Percentiles rank a stretch among this genome's conserved stretches.
These are phyloP conservation scores for Boletales sp. DNA, from an alignment of 768 basidiomycete genomes.

Conservation along the genomic window DNA sequence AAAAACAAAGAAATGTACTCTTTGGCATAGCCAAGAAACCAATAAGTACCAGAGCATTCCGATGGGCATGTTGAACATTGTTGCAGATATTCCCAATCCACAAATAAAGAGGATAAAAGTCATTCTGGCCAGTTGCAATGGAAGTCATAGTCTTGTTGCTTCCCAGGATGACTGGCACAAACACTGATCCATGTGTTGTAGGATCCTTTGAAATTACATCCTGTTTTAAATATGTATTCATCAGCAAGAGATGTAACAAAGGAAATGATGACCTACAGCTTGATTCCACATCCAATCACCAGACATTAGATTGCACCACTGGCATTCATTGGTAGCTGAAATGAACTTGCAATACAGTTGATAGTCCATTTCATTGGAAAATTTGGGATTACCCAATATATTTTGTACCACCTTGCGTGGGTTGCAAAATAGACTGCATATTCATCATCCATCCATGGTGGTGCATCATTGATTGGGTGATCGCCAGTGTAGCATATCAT, in stretches of 20 bases:
- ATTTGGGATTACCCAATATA: neutral
- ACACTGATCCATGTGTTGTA: neutral
- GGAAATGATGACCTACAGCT: neutral
- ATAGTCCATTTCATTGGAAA: neutral
- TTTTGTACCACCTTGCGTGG: neutral
- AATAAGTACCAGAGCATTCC: neutral
- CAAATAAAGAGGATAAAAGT: conserved; percentile 1
- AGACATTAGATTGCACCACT: neutral
- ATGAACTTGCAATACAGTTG: neutral
- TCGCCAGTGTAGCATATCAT: neutral
- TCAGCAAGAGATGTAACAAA: no score
- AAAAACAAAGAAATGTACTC: neutral
- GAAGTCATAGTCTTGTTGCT: neutral
- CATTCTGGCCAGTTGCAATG: neutral
- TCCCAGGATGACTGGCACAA: neutral
- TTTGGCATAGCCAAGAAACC: conserved; percentile 3
- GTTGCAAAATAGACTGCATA: neutral
- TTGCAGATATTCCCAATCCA: conserved; percentile 6
- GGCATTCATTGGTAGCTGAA: neutral
- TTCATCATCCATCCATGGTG: neutral
- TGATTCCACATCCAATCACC: conserved; percentile 2
- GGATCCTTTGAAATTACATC: neutral
- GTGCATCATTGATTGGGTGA: neutral
- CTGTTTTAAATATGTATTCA: neutral
- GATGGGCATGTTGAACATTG: neutral